Evolutionary conservation across 164 flowering plant species (phyloP), one percentile per base, ranked within the genome.

Genomic region (Chloranthus sessilifolius): DNA sequence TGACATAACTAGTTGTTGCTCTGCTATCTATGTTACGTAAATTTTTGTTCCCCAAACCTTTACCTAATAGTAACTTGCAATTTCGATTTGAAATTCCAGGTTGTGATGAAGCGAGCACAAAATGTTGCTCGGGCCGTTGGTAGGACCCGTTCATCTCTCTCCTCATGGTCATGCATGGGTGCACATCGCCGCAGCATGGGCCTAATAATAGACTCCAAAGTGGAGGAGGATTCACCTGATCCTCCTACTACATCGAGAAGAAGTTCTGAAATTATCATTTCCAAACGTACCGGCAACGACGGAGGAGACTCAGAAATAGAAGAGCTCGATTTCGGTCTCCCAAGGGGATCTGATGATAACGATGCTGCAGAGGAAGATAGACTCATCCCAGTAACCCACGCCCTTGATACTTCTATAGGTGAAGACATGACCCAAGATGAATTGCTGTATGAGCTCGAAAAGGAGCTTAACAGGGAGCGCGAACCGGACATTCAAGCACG

Each of bases 111-210:
- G 63, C 77, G 96, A 15, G 99, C 95, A 26, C 88, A 84, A 50
- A 76, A 79, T 68, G 95, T 84, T 15, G 96, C 98, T 45, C 76
- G 78, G 66, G 98, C 91, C 35, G 97, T 86, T 44, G 94, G 76
- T 30, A 77, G 71, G 64, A 81, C 88, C 23, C 95, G 82, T 8
- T 72, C 97, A 20, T 71, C 94, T 25, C 40, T 83, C 23, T 67
- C 88, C 38, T 78, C 92, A 55, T 88, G 97, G 99, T 74, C 89
- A 9, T 92, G 95, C 65, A 92, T 92, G 83, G 91, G 95, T 42
- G 82, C 95, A 16, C 85, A 94, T 4, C 81, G 92, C 6, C 85
- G 96, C 2, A 43, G 52, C 36, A 79, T 78, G 17, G 61, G 58
- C 15, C 43, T 75, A 27, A 25, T 55, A 26, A 26, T 62, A 45